Conservation (phyloP, 1,284 basidiomycete species). For the Thelephora terrestris region DNA sequence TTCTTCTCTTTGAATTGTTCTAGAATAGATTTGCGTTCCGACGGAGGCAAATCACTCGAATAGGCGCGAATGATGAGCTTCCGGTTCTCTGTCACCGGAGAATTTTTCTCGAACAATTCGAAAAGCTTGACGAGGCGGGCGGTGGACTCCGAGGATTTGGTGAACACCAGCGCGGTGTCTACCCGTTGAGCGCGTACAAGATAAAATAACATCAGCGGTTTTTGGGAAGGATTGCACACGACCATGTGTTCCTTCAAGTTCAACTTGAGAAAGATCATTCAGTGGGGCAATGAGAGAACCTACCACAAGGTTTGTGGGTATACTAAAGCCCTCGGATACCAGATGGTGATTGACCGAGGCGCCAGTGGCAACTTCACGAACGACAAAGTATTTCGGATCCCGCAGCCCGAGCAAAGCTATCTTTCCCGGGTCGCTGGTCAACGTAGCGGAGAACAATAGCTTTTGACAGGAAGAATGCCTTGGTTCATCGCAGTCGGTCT, state of each 20-base stretch:
- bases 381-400: conserved; percentile 83
- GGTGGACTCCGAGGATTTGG: conserved; percentile 91
- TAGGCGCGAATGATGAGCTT: conserved; percentile 46
- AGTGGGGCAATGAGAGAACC: conserved; percentile 11
- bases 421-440: conserved; percentile 90
- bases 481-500: conserved; percentile 44
- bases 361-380: conserved; percentile 34
- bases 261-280: not conserved
- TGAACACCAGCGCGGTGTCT: conserved; percentile 81
- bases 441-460: conserved; percentile 92
- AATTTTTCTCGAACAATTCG: conserved; percentile 67
- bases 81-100: conserved; percentile 11
- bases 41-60: conserved; percentile 75
- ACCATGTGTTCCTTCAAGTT: conserved; percentile 76
- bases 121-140: conserved; percentile 76
- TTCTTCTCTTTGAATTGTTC: conserved; percentile 75
- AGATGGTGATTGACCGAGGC: conserved; percentile 32
- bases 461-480: conserved; percentile 78
- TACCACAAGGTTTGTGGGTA: conserved; percentile 71
- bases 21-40: conserved; percentile 71
- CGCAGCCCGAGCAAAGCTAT: conserved; percentile 75
- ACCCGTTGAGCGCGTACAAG: conserved; percentile 60
- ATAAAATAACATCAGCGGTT: conserved; percentile 86
- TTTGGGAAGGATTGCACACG: conserved; percentile 69
- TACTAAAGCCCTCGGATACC: conserved; percentile 69